Evolutionary conservation across 1,284 basidiomycete species (phyloP).

Genomic region (Leccinum pseudoinsigne): DNA sequence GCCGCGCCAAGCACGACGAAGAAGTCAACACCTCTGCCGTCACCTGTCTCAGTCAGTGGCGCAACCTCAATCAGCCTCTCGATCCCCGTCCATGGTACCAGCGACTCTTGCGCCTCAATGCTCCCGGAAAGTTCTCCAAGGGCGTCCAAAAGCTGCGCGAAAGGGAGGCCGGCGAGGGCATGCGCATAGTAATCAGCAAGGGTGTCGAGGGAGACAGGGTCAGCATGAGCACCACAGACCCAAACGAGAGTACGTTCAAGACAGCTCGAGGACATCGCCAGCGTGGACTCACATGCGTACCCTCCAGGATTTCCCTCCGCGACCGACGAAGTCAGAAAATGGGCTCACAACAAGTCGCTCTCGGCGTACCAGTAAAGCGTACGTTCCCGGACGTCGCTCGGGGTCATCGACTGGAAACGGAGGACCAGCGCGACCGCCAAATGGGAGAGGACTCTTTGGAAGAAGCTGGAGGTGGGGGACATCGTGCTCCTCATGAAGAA

Average conservation of each 20-base stretch:
- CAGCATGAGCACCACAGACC: slow-evolving; percentile 41
- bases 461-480: slow-evolving; percentile 96
- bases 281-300: slow-evolving; percentile 58
- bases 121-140: slow-evolving; percentile 76
- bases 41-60: slow-evolving; percentile 86
- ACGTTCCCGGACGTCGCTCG: slow-evolving; percentile 52
- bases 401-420: slow-evolving; percentile 77
- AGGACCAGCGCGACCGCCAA: slow-evolving; percentile 70
- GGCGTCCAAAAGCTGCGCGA: slow-evolving; percentile 88
- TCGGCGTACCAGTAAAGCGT: slow-evolving; percentile 56
- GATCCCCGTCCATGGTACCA: slow-evolving; percentile 80
- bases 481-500: slow-evolving; percentile 89
- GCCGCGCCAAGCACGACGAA: slow-evolving; percentile 84
- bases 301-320: slow-evolving; percentile 42
- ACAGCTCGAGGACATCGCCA: slow-evolving; percentile 59
- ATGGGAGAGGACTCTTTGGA: slow-evolving; percentile 98
- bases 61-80: slow-evolving; percentile 84
- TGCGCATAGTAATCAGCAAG: slow-evolving; percentile 64
- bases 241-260: slow-evolving; percentile 46
- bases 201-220: slow-evolving; percentile 39
- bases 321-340: slow-evolving; percentile 20
- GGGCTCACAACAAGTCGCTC: slow-evolving; percentile 31
- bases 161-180: slow-evolving; percentile 70
- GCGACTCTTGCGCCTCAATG: slow-evolving; percentile 64
- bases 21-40: slow-evolving; percentile 90